Evolutionary conservation across 2,329 filamentous ascomycete genomes (phyloP), one percentile per base, ranked within the genome.

Genomic region (Dactylellina leptospora): DNA sequence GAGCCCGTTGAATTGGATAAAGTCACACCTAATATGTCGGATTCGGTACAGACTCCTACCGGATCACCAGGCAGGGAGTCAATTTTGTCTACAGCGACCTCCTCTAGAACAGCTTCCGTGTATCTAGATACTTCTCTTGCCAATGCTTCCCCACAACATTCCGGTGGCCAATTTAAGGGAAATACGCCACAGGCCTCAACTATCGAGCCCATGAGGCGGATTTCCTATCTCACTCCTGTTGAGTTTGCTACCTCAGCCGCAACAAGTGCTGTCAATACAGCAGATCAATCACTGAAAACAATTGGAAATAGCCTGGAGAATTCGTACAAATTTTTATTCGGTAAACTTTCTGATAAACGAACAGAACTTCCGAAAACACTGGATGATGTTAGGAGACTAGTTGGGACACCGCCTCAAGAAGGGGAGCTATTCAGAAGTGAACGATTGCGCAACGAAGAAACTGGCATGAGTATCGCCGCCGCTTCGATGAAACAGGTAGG

Each of bases 281-380:
- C 95, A 9, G 95, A 99, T 77, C 92, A 96, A 78, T 86, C 93
- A 0, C 84, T 97, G 74, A 96, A 97, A 78, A 96, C 88, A 33
- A 96, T 99, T 75, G 91, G 93, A 74, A 93, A 86, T 77, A 96
- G 92, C 50, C 83, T 97, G 2, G 93, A 93, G 70, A 92, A 91
- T 77, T 97, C 92, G 78, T 96, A 97, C 81, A 95, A 92, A 71
- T 96, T 97, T 78, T 82, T 99, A 22, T 87, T 99, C 60, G 93
- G 93, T 13, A 91, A 92, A 75, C 83, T 97, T 18, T 75, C 75
- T 10, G 92, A 96, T 79, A 84, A 87, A 76, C 81, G 86, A 78
- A 81, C 84, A 13, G 84, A 87, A 1, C 81, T 87, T 4, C 95
- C 95, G 0, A 93, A 91, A 77, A 99, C 95, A 0, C 83, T 99